Evolutionary conservation across 192 early-diverging fungal species (phyloP), one percentile per base, ranked within the genome.

Genomic region (Coemansia sp.): DNA sequence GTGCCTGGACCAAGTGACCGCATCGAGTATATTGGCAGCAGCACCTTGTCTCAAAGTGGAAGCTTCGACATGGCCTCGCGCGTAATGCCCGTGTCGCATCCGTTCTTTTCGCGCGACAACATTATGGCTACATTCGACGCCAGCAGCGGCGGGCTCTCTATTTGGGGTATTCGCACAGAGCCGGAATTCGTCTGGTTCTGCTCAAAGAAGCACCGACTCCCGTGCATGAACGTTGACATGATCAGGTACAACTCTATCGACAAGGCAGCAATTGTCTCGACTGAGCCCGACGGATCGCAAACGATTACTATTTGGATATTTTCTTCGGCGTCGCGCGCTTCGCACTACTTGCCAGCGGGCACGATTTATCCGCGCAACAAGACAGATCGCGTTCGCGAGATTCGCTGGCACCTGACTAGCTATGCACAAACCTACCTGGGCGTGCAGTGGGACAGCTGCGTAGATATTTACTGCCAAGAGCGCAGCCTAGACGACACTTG

Each of bases 201-300:
- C 58, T 73, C 82, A 46, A 84, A 84, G 55, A 70, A 84, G 49
- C 82, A 84, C 17, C 70, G 69, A 19, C 64, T 84, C 5, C 82
- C 82, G 30, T 76, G 68, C 32, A 72, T 84, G 61, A 74, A 71
- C 37, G 82, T 77, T 1, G 69, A 76, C 16, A 84, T 84, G 82
- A 84, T 84, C 46, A 63, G 82, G 13, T 84, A 84, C 82, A 84
- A 84, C 60, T 84, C 82, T 8, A 76, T 84, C n/a, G 82, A 84
- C 71, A 84, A 84, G 65, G 82, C 82, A 3, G 82, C 82, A 1
- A 79, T 84, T 26, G 82, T 84, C 30, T 84, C 82, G 16, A 62
- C 67, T 2, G 74, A 79, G 28, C 47, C 47, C 8, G 63, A 73
- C 19, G 82, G 82, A 10, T 63, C 68, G 14, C 77, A 79, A 38